These are phyloP conservation scores for Chalciporus pseudorubinellus DNA, from an alignment of 768 basidiomycete species.

Conservation along the genomic window DNA sequence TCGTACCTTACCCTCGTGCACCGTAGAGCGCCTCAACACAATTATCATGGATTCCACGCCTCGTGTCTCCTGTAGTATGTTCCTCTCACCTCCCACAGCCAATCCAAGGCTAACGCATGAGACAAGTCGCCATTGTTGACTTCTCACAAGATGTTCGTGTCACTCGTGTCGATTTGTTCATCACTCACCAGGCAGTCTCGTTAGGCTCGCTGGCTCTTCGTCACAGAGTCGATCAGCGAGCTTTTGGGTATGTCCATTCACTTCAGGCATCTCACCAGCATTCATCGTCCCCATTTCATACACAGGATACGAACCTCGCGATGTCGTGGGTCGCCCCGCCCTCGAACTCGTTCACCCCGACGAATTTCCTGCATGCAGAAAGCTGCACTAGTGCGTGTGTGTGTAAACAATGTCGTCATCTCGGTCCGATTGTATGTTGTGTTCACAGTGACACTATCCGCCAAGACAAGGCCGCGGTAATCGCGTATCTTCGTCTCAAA, in stretches of 20 bases:
- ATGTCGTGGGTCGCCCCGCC: slow-evolving; percentile 66
- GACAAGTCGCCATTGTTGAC: slow-evolving; percentile 74
- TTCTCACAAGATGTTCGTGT: slow-evolving; percentile 65
- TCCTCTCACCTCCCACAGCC: neutral
- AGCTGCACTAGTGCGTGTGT: slow-evolving; percentile 62
- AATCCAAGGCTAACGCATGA: slow-evolving; percentile 6
- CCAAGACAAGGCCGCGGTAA: slow-evolving; percentile 75
- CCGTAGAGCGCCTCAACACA: neutral
- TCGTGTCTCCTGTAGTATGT: slow-evolving; percentile 76
- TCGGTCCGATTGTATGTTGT: neutral
- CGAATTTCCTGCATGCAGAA: slow-evolving; percentile 63
- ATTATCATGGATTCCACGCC: slow-evolving; percentile 48
- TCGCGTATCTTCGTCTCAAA: slow-evolving; percentile 74
- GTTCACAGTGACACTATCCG: slow-evolving; percentile 63
- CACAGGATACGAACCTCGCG: slow-evolving; percentile 70
- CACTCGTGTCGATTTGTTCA: neutral
- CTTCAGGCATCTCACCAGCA: neutral
- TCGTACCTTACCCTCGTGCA: neutral
- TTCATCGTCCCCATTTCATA: neutral
- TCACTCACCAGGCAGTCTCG: slow-evolving; percentile 4
- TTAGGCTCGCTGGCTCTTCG: slow-evolving; percentile 65
- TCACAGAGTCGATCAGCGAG: slow-evolving; percentile 64
- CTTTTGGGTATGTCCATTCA: slow-evolving; percentile 47
- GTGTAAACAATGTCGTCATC: neutral
- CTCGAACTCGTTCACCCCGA: slow-evolving; percentile 81